These are phyloP conservation scores for Solanum rostratum DNA, from an alignment of 257 asterid species.

Conservation along the genomic window DNA sequence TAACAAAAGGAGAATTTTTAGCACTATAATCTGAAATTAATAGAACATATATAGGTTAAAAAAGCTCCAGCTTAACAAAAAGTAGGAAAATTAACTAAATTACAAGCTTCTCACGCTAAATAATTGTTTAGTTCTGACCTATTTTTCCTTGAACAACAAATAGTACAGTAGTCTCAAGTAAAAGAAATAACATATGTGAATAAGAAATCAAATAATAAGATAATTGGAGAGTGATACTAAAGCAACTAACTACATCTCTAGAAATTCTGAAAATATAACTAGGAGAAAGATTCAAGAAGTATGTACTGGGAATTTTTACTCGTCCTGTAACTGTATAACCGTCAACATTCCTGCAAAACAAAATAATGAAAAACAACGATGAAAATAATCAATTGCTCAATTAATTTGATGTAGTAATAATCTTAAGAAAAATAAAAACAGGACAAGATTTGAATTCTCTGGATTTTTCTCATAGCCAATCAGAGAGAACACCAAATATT, in stretches of 20 bases:
- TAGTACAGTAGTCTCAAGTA: too few relatives aligned
- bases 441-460: not conserved
- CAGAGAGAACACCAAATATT: not conserved
- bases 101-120: not conserved
- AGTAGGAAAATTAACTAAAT: not conserved
- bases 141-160: not conserved
- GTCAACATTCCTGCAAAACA: constrained; percentile 11
- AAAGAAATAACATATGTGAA: too few relatives aligned
- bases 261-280: not conserved
- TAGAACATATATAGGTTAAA: not conserved
- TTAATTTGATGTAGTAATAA: not conserved
- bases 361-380: not conserved
- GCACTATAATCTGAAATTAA: not conserved
- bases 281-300: too few relatives aligned
- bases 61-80: not conserved
- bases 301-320: constrained; percentile 21
- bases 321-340: constrained; percentile 20
- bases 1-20: not conserved
- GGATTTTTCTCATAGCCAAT: not conserved
- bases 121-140: not conserved
- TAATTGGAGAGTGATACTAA: not conserved
- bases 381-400: not conserved
- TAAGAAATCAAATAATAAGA: not conserved
- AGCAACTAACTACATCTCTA: not conserved
- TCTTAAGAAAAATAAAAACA: not conserved